phyloP scores from a whole-genome alignment of 1,284 basidiomycete species.

The Tilletiopsis washingtonensis region DNA sequence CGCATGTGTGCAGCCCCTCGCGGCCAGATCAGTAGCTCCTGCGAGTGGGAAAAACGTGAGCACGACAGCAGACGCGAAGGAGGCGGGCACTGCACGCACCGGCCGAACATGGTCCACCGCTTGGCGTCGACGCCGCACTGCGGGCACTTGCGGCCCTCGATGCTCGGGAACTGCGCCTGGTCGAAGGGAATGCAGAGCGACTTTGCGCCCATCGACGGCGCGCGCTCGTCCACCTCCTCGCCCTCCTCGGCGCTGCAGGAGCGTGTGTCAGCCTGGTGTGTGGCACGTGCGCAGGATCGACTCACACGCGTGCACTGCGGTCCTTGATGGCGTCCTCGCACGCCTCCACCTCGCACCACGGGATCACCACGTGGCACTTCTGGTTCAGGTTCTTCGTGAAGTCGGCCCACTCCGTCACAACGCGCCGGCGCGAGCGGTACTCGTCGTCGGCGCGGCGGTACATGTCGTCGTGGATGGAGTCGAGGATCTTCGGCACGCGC shows the following conservation, averaged over 20 bases:
- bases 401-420: constrained; percentile 76
- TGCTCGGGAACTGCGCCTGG: constrained; percentile 55
- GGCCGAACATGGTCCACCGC: constrained; percentile 47
- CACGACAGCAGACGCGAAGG: no score
- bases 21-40: no score
- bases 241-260: constrained; percentile 10
- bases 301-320: constrained; percentile 59
- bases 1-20: no score
- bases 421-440: constrained; percentile 67
- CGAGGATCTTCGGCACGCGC: constrained; percentile 56
- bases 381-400: constrained; percentile 81
- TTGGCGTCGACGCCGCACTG: constrained; percentile 41
- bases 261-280: no score
- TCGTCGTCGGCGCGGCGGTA: constrained; percentile 67
- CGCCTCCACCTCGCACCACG: constrained; percentile 89
- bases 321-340: constrained; percentile 99
- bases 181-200: constrained; percentile 95
- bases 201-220: constrained; percentile 96
- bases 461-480: constrained; percentile 85
- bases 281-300: no score
- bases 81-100: no score
- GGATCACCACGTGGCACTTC: constrained; percentile 81
- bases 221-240: constrained; percentile 59
- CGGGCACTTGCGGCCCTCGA: constrained; percentile 39
- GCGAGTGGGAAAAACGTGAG: no score